Evolutionary conservation across 2,329 filamentous ascomycete genomes (phyloP).

Genomic region (Trichophyton benhamiae): DNA sequence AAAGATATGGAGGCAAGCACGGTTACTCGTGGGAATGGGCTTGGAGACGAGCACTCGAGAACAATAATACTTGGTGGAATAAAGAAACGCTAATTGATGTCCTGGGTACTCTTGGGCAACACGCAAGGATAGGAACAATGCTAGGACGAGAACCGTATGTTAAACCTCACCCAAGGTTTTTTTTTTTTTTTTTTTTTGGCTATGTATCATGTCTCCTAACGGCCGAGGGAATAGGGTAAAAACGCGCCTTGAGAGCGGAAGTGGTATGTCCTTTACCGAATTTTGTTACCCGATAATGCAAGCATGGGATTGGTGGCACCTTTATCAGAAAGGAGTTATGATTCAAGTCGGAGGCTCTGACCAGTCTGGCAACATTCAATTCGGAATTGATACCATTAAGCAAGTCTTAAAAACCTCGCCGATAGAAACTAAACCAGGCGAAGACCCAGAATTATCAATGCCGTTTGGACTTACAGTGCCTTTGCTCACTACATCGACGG

Average conservation of each 20-base stretch:
- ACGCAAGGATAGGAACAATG: conserved; percentile 73
- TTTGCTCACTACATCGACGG: conserved; percentile 70
- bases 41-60: conserved; percentile 56
- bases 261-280: conserved; percentile 89
- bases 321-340: conserved; percentile 60
- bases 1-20: conserved; percentile 51
- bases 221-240: conserved; percentile 49
- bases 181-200: no score
- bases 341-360: conserved; percentile 92
- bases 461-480: conserved; percentile 86
- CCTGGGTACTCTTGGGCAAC: conserved; percentile 57
- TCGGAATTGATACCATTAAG: conserved; percentile 77
- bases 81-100: conserved; percentile 61
- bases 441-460: conserved; percentile 23
- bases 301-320: conserved; percentile 90
- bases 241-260: conserved; percentile 66
- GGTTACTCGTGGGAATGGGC: conserved; percentile 52
- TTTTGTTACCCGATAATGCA: conserved; percentile 90
- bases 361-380: conserved; percentile 90
- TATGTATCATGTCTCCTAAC: neutral
- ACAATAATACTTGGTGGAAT: conserved; percentile 78
- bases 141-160: conserved; percentile 75
- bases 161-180: neutral
- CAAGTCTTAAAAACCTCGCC: conserved; percentile 49
- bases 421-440: conserved; percentile 11